These are phyloP conservation scores for Pseudozyma hubeiensis DNA, from an alignment of 1,284 basidiomycete genomes.

Conservation along the genomic window DNA sequence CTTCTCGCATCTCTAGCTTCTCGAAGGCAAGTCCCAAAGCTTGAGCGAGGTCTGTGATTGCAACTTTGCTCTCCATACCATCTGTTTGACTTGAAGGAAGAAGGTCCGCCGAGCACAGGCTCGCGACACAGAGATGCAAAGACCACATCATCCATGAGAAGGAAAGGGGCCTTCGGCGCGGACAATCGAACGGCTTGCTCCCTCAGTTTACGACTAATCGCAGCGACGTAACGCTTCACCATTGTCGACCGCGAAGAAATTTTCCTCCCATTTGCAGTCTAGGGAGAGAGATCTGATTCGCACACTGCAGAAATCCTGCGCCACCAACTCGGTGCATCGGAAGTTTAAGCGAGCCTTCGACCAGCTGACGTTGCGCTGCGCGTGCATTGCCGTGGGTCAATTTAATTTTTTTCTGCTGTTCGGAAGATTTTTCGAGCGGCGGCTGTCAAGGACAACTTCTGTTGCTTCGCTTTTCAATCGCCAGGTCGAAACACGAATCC, in stretches of 20 bases:
- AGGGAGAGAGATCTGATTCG: background rate
- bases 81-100: background rate
- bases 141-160: background rate
- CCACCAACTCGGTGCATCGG: background rate
- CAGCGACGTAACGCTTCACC: background rate
- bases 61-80: too few species aligned
- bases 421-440: slow-evolving; percentile 7
- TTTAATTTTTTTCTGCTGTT: background rate
- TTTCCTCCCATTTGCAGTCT: background rate
- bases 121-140: too few species aligned
- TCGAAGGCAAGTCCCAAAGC: too few species aligned
- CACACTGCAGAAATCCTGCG: background rate
- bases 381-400: slow-evolving; percentile 14
- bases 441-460: background rate
- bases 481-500: too few species aligned
- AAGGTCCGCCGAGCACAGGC: background rate
- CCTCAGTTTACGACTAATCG: slow-evolving; percentile 7
- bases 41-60: too few species aligned
- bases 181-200: background rate
- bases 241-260: background rate
- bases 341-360: background rate
- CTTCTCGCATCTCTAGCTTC: too few species aligned
- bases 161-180: background rate
- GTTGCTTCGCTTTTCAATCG: too few species aligned
- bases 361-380: slow-evolving; percentile 16